Evolutionary conservation across 306 rosid species (phyloP).

Genomic region (Prinsepia uniflora): DNA sequence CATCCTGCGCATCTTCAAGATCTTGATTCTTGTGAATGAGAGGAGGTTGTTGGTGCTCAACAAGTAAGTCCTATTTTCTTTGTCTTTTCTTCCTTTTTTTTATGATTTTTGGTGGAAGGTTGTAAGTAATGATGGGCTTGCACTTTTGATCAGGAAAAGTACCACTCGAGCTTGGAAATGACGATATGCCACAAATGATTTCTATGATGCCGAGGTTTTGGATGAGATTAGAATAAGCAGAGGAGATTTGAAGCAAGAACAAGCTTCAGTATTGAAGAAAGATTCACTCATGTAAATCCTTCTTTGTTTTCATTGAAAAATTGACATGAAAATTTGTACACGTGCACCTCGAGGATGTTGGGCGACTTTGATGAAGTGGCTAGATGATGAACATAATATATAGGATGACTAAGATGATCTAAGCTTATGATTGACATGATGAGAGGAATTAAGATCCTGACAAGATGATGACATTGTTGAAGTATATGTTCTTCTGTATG

Average conservation of each 20-base stretch:
- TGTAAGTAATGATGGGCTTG: background rate
- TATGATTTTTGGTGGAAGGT: background rate
- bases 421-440: slow-evolving; percentile 16
- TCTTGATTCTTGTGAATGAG: slow-evolving; percentile 43
- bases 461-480: slow-evolving; percentile 15
- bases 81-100: background rate
- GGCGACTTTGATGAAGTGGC: slow-evolving; percentile 18
- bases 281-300: slow-evolving; percentile 40
- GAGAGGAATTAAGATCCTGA: slow-evolving; percentile 3
- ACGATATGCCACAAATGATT: slow-evolving; percentile 34
- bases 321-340: slow-evolving; percentile 20
- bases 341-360: slow-evolving; percentile 36
- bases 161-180: slow-evolving; percentile 24
- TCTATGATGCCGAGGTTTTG: slow-evolving; percentile 66
- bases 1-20: slow-evolving; percentile 39
- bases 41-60: slow-evolving; percentile 33
- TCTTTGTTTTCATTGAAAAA: background rate
- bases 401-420: slow-evolving; percentile 4
- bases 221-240: slow-evolving; percentile 81
- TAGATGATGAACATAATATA: slow-evolving; percentile 13
- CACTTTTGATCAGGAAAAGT: slow-evolving; percentile 49
- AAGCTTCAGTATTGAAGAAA: slow-evolving; percentile 50
- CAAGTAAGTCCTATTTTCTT: slow-evolving; percentile 21
- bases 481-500: slow-evolving; percentile 4
- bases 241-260: slow-evolving; percentile 80